Evolutionary conservation across 352 stramenopile species (phyloP).

Genomic region (Phytopythium vexans): DNA sequence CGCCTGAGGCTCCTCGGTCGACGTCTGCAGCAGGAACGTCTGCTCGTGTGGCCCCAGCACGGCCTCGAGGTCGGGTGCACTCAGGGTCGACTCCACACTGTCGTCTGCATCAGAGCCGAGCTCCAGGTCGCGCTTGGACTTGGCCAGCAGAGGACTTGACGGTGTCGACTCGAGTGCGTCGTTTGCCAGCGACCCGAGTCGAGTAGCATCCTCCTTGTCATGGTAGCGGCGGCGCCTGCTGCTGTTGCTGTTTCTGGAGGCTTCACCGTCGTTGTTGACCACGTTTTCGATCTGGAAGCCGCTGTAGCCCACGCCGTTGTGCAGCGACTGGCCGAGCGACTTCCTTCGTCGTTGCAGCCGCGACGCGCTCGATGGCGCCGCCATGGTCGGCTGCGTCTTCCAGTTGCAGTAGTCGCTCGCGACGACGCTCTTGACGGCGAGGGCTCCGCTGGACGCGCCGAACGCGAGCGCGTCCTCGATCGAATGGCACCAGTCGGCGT

Average conservation of each 20-base stretch:
- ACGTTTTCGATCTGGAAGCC: conserved; percentile 6
- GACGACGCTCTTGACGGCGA: conserved; percentile 13
- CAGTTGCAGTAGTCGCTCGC: conserved; percentile 26
- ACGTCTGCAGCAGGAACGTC: conserved; percentile 15
- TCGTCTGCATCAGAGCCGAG: not conserved
- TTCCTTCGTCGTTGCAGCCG: not conserved
- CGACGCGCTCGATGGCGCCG: not conserved
- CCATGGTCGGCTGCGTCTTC: conserved; percentile 2
- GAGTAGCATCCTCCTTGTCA: not conserved
- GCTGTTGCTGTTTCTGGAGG: not conserved
- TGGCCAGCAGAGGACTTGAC: too few relatives aligned
- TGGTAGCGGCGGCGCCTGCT: not conserved
- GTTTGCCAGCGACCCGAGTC: not conserved
- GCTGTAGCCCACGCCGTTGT: conserved; percentile 8
- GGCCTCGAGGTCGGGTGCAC: conserved; percentile 11
- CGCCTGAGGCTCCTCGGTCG: not conserved
- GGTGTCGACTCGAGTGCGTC: too few relatives aligned
- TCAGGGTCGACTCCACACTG: conserved; percentile 5
- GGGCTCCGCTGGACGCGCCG: not conserved
- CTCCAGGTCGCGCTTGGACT: not conserved
- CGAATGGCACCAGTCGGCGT: conserved; percentile 1
- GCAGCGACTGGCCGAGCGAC: conserved; percentile 1
- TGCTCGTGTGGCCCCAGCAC: conserved; percentile 12
- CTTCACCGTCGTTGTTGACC: not conserved
- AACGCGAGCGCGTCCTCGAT: conserved; percentile 1